Evolutionary conservation across 768 basidiomycete genomes (phyloP), one percentile per base, ranked within the genome.

Genomic region (Lactarius evosmus): DNA sequence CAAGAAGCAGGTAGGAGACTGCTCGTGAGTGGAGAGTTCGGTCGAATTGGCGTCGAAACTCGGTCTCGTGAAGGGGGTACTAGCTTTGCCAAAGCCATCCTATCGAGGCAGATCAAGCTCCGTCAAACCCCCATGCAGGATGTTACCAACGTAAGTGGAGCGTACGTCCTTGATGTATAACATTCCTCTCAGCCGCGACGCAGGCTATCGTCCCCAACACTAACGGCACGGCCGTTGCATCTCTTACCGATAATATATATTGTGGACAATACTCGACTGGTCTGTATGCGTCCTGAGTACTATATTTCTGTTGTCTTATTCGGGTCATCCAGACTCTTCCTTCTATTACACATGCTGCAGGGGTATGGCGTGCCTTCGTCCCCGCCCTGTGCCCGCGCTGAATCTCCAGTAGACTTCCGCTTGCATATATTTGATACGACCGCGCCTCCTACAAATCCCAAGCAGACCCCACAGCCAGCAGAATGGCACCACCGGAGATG

Each of bases 271-370:
- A 85, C 73, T 93, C 91, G 12, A 80, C 80, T 69, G 88, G 90
- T 89, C 65, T 55, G 70, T 53, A 6, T 44, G 60, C 44, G 27
- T 27, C 44, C 51, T 52, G 38, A 38, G 58, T 22, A 11, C 44
- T 55, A 29, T 33, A 14, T 34, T 16, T 40, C 53, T 57, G 65
- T 51, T 55, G 61, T 56, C 55, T 44, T 38, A 60, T n/a, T 22
- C 22, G 4, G n/a, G 34, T 50, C 22, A 14, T 29, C 58, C 53
- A 91, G 93, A 94, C 71, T 89, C 92, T 0, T 86, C 89, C 0
- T 95, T 97, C 74, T 98, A 91, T 73, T 98, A 97, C 73, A 94
- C 95, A 4, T 96, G 95, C 69, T 86, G 84, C 51, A 88, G 91
- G 82, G 90, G 89, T 89, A 62, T 58, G 72, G 7, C 32, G 16